A percentile compares a stretch with the other conserved stretches of the same genome.
Evolutionary conservation across 192 early-diverging fungal species (phyloP).

Genomic region (Backusella liffmaniae): DNA sequence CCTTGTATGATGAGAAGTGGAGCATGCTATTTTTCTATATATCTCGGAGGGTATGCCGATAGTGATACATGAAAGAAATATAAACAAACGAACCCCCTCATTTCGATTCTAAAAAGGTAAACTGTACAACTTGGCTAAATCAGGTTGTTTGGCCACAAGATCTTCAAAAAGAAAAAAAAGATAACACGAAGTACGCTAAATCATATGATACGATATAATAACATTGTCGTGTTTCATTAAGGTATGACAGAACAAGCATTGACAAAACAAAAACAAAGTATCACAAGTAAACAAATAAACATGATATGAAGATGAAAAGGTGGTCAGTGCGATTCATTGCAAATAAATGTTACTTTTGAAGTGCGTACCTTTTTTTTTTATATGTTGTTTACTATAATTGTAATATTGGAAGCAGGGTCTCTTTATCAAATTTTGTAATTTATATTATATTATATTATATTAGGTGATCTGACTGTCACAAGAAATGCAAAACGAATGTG

Average conservation of each 20-base stretch:
- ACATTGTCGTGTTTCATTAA: background rate
- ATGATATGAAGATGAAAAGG: background rate
- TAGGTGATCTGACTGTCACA: too few species aligned
- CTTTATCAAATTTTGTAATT: too few species aligned
- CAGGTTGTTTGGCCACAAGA: background rate
- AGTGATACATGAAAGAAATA: background rate
- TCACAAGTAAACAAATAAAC: constrained; percentile 4
- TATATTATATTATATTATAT: too few species aligned
- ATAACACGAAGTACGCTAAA: background rate
- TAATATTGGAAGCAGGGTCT: too few species aligned
- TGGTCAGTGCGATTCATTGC: constrained; percentile 7
- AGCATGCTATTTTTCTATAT: background rate
- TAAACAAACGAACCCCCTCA: constrained; percentile 1
- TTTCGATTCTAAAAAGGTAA: background rate
- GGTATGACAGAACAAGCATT: background rate
- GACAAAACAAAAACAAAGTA: background rate
- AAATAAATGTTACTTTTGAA: background rate
- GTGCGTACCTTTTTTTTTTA: background rate
- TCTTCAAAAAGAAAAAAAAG: background rate
- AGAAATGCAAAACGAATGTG: too few species aligned
- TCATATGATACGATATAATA: background rate
- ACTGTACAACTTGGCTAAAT: background rate
- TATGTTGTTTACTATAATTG: too few species aligned
- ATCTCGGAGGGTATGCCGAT: background rate
- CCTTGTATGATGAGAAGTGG: too few species aligned